phyloP scores from a whole-genome alignment of 805 yeast species.

The Yamadazyma takamatsuzukensis region DNA sequence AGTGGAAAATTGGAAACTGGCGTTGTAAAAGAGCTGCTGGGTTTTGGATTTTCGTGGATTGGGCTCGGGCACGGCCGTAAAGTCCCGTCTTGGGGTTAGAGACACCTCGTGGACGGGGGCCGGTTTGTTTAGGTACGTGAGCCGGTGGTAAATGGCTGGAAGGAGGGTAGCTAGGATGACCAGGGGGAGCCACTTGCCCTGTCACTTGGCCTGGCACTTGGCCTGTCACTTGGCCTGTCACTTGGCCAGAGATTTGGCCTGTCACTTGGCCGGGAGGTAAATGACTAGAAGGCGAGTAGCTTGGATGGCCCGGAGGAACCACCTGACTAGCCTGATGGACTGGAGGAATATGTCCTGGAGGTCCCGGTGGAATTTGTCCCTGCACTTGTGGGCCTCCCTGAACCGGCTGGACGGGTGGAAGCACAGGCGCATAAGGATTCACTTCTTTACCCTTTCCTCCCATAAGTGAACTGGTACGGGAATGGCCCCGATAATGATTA shows the following conservation, averaged over 20 bases:
- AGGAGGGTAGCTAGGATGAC: too few species aligned
- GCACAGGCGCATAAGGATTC: slow-evolving; percentile 39
- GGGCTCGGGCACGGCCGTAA: slow-evolving; percentile 23
- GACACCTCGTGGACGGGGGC: slow-evolving; percentile 10
- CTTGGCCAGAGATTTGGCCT: too few species aligned
- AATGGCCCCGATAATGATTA: slow-evolving; percentile 30
- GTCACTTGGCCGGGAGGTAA: too few species aligned
- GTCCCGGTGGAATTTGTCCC: slow-evolving; percentile 1
- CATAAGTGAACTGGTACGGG: slow-evolving; percentile 37
- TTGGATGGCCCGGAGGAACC: too few species aligned
- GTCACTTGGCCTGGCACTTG: too few species aligned
- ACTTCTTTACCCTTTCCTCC: slow-evolving; percentile 38
- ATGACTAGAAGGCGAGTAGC: too few species aligned
- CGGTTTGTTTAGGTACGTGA: too few species aligned
- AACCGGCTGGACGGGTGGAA: slow-evolving; percentile 4
- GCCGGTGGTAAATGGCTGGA: too few species aligned
- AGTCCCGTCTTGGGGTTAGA: slow-evolving; percentile 15
- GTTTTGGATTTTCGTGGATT: slow-evolving; percentile 33
- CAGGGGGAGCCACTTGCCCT: too few species aligned
- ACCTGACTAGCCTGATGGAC: background rate
- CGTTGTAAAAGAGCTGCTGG: slow-evolving; percentile 53
- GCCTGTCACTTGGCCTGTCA: too few species aligned
- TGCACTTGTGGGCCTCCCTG: slow-evolving; percentile 2
- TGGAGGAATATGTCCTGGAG: slow-evolving; percentile 3
- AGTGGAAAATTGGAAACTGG: slow-evolving; percentile 75